Evolutionary conservation across 2,329 filamentous ascomycete genomes (phyloP), one percentile per base, ranked within the genome.

Genomic region (Aspergillus melleus): DNA sequence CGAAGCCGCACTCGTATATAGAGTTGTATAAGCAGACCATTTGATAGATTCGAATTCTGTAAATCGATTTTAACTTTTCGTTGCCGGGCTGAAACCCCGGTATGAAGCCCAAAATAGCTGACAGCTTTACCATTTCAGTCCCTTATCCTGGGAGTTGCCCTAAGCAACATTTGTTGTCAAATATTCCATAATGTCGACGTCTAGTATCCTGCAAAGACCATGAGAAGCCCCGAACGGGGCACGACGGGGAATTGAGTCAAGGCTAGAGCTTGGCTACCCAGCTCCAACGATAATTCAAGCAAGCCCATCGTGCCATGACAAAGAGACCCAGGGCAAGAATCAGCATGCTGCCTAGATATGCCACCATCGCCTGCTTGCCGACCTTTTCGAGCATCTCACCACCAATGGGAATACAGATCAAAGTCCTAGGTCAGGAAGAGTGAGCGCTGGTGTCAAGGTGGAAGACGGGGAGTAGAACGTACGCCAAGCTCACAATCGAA

Each of bases 371-470:
- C 49, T 71, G 71, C 3, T 77, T 72, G 0, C 80, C 80, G 44
- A 81, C 77, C 4, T 72, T 76, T 49, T 82, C 74, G 1, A 83
- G 75, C 76, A 83, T 77, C 54, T 80, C 75, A 14, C 81, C 81
- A 11, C 78, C 79, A 11, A 81, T 75, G 0, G 81, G 81, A 2
- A 82, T 78, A 6, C 79, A 77, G 1, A 83, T 72, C 8, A 84
- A 67, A 0, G 82, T 75, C 0, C 72, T 75, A 55, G 2, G 10
- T 49, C 2, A 56, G 29, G 30, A 22, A 54, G 14, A 9, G 20
- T 47, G 2, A 12, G 12, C 29, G 8, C 20, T 24, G 16, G 8
- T 16, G 42, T 24, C 32, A 52, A 14, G n/a, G 22, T 24, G n/a
- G 1, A 26, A 19, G 12, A 6, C 32, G 32, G 36, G 16, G 36